Evolutionary conservation across 768 basidiomycete species (phyloP).

Genomic region (Fomitopsis pulvina): DNA sequence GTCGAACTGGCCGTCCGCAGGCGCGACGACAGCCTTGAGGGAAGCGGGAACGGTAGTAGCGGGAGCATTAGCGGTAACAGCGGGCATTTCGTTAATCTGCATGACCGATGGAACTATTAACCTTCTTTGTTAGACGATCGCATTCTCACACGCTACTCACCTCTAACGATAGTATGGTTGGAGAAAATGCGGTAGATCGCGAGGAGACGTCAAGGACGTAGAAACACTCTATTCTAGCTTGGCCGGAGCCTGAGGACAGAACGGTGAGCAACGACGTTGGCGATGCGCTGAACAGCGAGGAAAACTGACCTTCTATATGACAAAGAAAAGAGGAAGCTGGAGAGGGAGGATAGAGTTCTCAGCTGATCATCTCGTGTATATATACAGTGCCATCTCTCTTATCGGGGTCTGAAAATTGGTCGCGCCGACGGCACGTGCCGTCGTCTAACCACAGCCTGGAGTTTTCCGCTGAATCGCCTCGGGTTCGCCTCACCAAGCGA

Average conservation of each 20-base stretch:
- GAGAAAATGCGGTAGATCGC: slow-evolving; percentile 35
- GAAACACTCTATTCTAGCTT: slow-evolving; percentile 51
- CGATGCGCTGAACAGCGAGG: background rate
- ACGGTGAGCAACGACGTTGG: slow-evolving; percentile 8
- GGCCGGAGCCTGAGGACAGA: slow-evolving; percentile 32
- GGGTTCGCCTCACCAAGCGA: background rate
- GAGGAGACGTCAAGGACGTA: slow-evolving; percentile 46
- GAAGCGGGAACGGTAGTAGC: slow-evolving; percentile 54
- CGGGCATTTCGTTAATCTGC: slow-evolving; percentile 70
- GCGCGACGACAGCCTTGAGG: slow-evolving; percentile 56
- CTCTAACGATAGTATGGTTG: slow-evolving; percentile 24
- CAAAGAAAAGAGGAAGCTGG: slow-evolving; percentile 30
- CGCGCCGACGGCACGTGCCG: slow-evolving; percentile 17
- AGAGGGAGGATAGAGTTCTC: slow-evolving; percentile 29
- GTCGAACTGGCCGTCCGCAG: slow-evolving; percentile 61
- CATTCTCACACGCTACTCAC: slow-evolving; percentile 14
- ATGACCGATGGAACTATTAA: slow-evolving; percentile 10
- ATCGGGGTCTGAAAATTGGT: slow-evolving; percentile 21
- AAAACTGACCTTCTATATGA: slow-evolving; percentile 27
- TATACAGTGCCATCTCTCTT: slow-evolving; percentile 14
- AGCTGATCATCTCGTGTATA: slow-evolving; percentile 14
- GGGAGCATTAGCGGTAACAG: slow-evolving; percentile 65
- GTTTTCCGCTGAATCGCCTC: background rate
- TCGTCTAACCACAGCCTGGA: background rate
- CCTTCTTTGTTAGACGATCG: background rate